Evolutionary conservation across 75 land plant genomes (phyloP), one percentile per base, ranked within the genome.

Genomic region (Selaginella moellendorffii): DNA sequence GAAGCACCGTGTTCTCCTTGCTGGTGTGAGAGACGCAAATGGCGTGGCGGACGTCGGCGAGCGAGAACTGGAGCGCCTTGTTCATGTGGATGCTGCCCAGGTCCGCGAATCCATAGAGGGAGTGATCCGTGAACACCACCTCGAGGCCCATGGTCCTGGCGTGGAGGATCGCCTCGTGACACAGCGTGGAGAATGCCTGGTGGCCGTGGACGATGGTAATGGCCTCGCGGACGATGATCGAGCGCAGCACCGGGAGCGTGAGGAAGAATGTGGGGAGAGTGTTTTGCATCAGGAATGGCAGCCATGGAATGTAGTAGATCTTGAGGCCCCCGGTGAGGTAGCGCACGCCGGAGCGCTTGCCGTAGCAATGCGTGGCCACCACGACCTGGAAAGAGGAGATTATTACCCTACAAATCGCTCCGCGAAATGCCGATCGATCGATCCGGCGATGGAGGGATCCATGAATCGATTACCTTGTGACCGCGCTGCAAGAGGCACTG

Each of bases 391-490:
- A 30, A n/a, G n/a, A n/a, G n/a, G n/a, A n/a, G n/a, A n/a, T n/a
- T n/a, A n/a, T n/a, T n/a, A n/a, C n/a, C n/a, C n/a, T n/a, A n/a
- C n/a, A n/a, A n/a, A n/a, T n/a, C n/a, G n/a, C n/a, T n/a, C n/a
- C n/a, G n/a, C n/a, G n/a, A n/a, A n/a, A n/a, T n/a, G n/a, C n/a
- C n/a, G n/a, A n/a, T n/a, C n/a, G n/a, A n/a, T n/a, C n/a, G n/a
- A n/a, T n/a, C n/a, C n/a, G n/a, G n/a, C n/a, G n/a, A n/a, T n/a
- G n/a, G n/a, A n/a, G n/a, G n/a, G n/a, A n/a, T n/a, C n/a, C n/a
- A n/a, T n/a, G n/a, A n/a, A n/a, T n/a, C n/a, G n/a, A n/a, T 56
- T n/a, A 93, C 98, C 95, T 93, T 93, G 76, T 93, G 98, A 31
- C 98, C 98, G 42, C 85, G 84, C 73, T 86, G 74, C 0, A 93